Conservation (phyloP, 768 basidiomycete genomes). For the Dendrothele bispora region DNA sequence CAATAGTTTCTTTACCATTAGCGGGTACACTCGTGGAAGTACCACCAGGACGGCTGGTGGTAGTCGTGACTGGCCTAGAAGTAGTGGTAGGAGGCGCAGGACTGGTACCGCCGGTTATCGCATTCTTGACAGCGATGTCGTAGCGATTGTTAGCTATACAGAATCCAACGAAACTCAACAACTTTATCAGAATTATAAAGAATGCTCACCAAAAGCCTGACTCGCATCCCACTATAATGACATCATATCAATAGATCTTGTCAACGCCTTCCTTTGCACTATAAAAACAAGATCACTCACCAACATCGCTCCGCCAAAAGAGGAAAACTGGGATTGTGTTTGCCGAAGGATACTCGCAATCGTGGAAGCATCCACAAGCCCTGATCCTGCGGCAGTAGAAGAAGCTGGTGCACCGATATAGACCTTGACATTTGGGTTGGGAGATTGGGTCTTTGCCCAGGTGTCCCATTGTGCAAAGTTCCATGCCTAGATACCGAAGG, state of each 20-base stretch:
- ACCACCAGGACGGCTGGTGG: slow-evolving; percentile 12
- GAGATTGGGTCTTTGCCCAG: slow-evolving; percentile 56
- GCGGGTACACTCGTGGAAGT: slow-evolving; percentile 20
- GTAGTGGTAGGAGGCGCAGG: slow-evolving; percentile 21
- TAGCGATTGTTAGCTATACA: slow-evolving; percentile 37
- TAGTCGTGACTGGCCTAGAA: slow-evolving; percentile 13
- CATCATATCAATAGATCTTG: not conserved
- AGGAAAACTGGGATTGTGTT: slow-evolving; percentile 46
- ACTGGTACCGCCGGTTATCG: slow-evolving; percentile 27
- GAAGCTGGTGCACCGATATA: slow-evolving; percentile 58
- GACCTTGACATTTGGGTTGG: slow-evolving; percentile 52
- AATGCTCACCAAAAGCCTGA: slow-evolving; percentile 33
- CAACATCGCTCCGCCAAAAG: slow-evolving; percentile 53
- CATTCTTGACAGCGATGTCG: slow-evolving; percentile 42
- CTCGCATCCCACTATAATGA: slow-evolving; percentile 32
- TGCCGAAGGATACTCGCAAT: slow-evolving; percentile 38
- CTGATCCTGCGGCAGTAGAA: slow-evolving; percentile 48
- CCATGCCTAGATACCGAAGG: slow-evolving; percentile 36
- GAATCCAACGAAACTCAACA: not conserved
- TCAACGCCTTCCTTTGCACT: not conserved
- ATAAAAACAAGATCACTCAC: not conserved
- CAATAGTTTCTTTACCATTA: not conserved
- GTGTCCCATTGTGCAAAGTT: slow-evolving; percentile 38
- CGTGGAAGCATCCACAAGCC: slow-evolving; percentile 47
- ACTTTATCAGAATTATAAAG: not conserved